Evolutionary conservation across 2,329 filamentous ascomycete genomes (phyloP), one percentile per base, ranked within the genome.

Genomic region (Chalara sp.): DNA sequence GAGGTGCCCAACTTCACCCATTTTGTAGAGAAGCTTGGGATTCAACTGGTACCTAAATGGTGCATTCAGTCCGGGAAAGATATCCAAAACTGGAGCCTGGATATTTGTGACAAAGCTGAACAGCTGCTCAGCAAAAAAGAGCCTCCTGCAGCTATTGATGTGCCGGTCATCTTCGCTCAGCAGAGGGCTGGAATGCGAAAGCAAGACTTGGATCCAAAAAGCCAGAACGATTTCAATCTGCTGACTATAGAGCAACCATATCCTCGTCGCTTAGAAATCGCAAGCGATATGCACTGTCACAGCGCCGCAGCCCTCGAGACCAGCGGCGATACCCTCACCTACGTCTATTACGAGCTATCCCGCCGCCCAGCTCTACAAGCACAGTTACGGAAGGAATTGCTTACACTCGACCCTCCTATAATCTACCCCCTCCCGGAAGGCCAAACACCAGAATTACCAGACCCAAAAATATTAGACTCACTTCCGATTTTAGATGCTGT

Each of bases 221-320:
- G 29, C 32, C 43, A 46, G n/a, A 46, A 46, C 12, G 44, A 5
- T 46, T 13, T 13, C 13, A 10, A 8, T 32, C 12, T 31, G 10
- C 29, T 12, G 29, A 28, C 44, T 12, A 6, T 12, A 11, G n/a
- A 47, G 11, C 11, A 12, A 13, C n/a, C 30, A 5, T 6, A 47
- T 10, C 7, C 32, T 5, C 45, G n/a, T 28, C 45, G n/a, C 32
- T n/a, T 32, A 12, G n/a, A 21, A 21, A 32, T 37, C 6, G 84
- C 85, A 2, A 86, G 80, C 32, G 87, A 91, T 61, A 70, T 87
- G 49, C 74, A 88, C 35, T 87, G 90, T 59, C 86, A 92, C 57
- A 72, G 88, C 3, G 77, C 85, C 2, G 87, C 87, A 0, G 86
- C 86, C 1, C 85, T 89, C 57, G 87, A 92, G 62, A 90, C 87